A percentile compares a stretch with the other conserved stretches of the same genome.
Evolutionary conservation across 768 basidiomycete species (phyloP).

Genomic region (Rhodosporidiobolus sp.): DNA sequence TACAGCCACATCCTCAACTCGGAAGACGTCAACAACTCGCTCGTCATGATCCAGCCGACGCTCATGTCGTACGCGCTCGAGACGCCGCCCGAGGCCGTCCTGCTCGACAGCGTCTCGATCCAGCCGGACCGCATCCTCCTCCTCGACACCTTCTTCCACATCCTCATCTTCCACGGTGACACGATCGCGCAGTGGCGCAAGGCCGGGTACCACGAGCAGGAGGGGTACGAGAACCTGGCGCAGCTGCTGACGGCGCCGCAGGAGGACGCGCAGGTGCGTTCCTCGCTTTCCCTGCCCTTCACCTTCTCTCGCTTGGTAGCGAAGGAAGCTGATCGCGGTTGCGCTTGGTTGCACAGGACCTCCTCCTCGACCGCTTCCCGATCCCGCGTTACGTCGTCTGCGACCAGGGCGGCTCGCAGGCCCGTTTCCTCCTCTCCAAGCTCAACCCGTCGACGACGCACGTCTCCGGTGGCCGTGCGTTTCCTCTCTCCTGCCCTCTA

Average conservation of each 20-base stretch:
- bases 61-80: constrained; percentile 98
- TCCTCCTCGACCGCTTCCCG: constrained; percentile 91
- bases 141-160: constrained; percentile 99
- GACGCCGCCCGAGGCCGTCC: constrained; percentile 81
- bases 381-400: constrained; percentile 97
- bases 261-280: constrained; percentile 61
- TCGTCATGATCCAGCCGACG: constrained; percentile 99
- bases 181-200: constrained; percentile 97
- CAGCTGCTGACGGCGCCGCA: constrained; percentile 83
- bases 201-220: constrained; percentile 96
- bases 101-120: constrained; percentile 95
- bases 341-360: constrained; percentile 64
- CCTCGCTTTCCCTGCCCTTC: neutral
- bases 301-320: neutral
- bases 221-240: constrained; percentile 97
- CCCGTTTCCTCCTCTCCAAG: constrained; percentile 94
- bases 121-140: constrained; percentile 94
- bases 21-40: constrained; percentile 97
- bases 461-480: constrained; percentile 60
- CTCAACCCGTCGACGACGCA: constrained; percentile 97
- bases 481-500: neutral
- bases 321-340: neutral
- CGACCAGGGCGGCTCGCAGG: constrained; percentile 95
- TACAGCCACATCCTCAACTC: constrained; percentile 86
- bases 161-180: constrained; percentile 98